phyloP scores from a whole-genome alignment of 768 basidiomycete genomes.

The Russula sp. region DNA sequence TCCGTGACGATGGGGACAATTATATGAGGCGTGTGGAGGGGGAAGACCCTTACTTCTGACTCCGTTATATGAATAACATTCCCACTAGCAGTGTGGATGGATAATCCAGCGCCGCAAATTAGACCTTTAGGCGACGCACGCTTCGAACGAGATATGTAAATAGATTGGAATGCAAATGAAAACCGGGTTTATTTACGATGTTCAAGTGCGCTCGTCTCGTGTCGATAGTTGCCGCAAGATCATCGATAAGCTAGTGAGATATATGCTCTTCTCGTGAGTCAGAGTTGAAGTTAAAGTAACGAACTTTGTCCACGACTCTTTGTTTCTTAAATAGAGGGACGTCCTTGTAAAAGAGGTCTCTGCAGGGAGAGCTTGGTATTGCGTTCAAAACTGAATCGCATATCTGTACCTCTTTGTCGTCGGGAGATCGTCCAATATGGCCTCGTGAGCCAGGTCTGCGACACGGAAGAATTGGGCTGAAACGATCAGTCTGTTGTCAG shows the following conservation, averaged over 20 bases:
- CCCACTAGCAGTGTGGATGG: constrained; percentile 56
- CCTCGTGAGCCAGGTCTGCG: constrained; percentile 67
- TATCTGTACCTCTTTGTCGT: constrained; percentile 32
- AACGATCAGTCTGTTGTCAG: neutral
- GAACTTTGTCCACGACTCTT: constrained; percentile 71
- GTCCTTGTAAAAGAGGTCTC: constrained; percentile 89
- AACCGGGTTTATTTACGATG: constrained; percentile 52
- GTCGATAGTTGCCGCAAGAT: constrained; percentile 79
- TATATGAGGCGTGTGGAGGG: neutral
- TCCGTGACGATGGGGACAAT: neutral
- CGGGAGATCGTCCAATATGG: constrained; percentile 51
- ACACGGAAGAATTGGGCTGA: constrained; percentile 69
- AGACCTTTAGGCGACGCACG: constrained; percentile 89
- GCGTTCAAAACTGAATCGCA: neutral
- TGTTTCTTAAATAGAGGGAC: constrained; percentile 76
- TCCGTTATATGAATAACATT: constrained; percentile 51
- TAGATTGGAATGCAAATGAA: constrained; percentile 13
- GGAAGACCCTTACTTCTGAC: constrained; percentile 49
- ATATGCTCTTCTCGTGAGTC: constrained; percentile 15
- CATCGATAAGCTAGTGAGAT: constrained; percentile 70
- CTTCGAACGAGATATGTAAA: constrained; percentile 40
- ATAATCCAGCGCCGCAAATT: constrained; percentile 64
- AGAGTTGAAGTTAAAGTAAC: constrained; percentile 23
- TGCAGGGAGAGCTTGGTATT: constrained; percentile 34
- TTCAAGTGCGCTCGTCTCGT: constrained; percentile 73